phyloP scores from a whole-genome alignment of 108 stramenopile genomes.

The Aurantiochytrium sp. region DNA sequence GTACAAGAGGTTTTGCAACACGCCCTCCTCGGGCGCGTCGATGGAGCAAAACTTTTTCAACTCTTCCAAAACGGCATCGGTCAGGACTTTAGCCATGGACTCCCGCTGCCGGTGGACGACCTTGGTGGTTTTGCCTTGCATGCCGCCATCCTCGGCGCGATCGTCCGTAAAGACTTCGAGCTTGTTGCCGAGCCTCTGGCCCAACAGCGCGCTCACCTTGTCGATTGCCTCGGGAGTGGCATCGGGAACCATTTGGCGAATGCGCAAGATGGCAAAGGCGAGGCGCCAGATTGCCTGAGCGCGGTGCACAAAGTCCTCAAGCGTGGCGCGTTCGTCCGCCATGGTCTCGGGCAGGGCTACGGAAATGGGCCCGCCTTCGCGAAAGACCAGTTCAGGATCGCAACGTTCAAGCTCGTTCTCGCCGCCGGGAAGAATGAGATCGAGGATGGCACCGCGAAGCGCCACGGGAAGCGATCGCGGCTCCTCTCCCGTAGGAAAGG shows the following conservation, averaged over 20 bases:
- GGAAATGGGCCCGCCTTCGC: neutral
- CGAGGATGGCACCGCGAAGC: neutral
- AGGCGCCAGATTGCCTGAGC: neutral
- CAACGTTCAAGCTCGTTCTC: neutral
- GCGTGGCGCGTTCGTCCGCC: neutral
- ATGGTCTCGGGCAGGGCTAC: neutral
- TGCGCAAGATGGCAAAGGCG: neutral
- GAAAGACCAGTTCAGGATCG: neutral
- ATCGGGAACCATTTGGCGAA: neutral
- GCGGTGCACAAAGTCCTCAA: neutral
- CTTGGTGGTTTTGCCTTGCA: neutral
- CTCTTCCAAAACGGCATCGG: neutral
- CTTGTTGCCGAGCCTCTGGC: neutral
- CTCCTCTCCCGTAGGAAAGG: neutral
- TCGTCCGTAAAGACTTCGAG: neutral
- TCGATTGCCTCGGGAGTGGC: neutral
- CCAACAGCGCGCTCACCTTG: neutral
- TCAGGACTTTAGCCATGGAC: neutral
- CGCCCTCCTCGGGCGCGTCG: neutral
- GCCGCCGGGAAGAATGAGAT: neutral
- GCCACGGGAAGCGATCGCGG: neutral
- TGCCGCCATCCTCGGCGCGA: neutral
- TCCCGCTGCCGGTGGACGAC: neutral
- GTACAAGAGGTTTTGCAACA: neutral
- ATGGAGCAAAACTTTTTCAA: neutral